phyloP scores from a whole-genome alignment of 2,329 filamentous ascomycete species.

The Sarocladium brachiariae region DNA sequence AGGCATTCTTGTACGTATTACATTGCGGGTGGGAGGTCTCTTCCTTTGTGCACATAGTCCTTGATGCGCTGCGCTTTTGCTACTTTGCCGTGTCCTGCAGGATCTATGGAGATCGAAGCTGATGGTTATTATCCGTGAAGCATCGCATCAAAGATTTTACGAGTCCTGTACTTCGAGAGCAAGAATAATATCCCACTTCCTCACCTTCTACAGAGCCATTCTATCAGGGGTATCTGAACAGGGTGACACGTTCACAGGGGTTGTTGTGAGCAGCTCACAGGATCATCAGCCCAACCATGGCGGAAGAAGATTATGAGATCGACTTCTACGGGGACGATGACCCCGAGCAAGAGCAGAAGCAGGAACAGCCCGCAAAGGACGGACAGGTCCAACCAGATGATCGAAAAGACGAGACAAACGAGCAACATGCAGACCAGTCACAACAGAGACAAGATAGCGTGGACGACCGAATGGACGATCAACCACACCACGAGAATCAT shows the following conservation, averaged over 20 bases:
- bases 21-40: background rate
- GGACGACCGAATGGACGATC: conserved; percentile 31
- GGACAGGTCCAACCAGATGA: conserved; percentile 31
- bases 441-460: conserved; percentile 14
- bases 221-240: conserved; percentile 1
- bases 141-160: no score
- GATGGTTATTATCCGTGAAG: conserved; percentile 4
- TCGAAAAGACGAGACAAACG: conserved; percentile 20
- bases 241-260: background rate
- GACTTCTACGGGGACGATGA: conserved; percentile 61
- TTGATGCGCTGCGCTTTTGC: conserved; percentile 10
- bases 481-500: conserved; percentile 33
- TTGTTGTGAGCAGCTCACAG: background rate
- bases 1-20: conserved; percentile 8
- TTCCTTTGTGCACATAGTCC: background rate
- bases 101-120: conserved; percentile 1
- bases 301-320: conserved; percentile 66
- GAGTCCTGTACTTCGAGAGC: conserved; percentile 5
- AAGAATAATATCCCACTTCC: conserved; percentile 10
- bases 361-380: conserved; percentile 31
- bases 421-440: conserved; percentile 18
- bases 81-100: background rate
- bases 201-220: conserved; percentile 4
- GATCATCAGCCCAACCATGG: conserved; percentile 38
- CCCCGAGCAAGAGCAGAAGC: conserved; percentile 32